phyloP scores from a whole-genome alignment of 148 eudicot species.

The Hydrangea macrophylla region DNA sequence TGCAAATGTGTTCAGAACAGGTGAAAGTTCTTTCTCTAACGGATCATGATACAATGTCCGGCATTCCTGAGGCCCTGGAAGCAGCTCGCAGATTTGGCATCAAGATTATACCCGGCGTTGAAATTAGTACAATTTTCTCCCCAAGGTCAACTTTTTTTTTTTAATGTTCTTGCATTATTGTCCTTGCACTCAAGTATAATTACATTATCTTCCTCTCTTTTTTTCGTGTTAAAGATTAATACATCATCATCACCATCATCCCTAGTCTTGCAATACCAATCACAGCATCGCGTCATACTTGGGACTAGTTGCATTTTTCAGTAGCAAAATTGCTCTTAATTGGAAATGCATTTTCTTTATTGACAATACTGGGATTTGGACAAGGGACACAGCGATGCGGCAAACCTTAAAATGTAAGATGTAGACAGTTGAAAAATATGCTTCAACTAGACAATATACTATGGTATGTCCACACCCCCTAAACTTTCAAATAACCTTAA shows the following conservation, averaged over 20 bases:
- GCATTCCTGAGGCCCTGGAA: conserved; percentile 82
- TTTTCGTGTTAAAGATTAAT: background rate
- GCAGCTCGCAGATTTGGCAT: conserved; percentile 82
- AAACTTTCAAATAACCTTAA: too few relatives aligned
- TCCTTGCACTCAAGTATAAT: background rate
- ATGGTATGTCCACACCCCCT: too few relatives aligned
- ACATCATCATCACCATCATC: background rate
- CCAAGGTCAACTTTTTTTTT: conserved; percentile 56
- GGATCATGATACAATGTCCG: conserved; percentile 96
- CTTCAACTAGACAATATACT: too few relatives aligned
- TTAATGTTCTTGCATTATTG: background rate
- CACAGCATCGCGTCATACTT: background rate
- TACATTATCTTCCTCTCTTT: background rate
- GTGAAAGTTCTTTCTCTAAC: conserved; percentile 95
- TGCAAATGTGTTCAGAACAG: conserved; percentile 68
- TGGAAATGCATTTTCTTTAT: too few relatives aligned
- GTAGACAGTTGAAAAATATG: too few relatives aligned
- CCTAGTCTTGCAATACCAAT: background rate
- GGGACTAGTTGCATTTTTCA: too few relatives aligned
- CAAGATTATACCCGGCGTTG: conserved; percentile 95
- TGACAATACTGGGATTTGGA: too few relatives aligned
- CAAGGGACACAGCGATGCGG: too few relatives aligned
- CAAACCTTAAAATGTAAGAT: too few relatives aligned
- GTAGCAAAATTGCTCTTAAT: background rate
- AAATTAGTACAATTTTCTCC: conserved; percentile 77